Evolutionary conservation across 2,329 filamentous ascomycete species (phyloP).

Genomic region (Sclerotinia minor): DNA sequence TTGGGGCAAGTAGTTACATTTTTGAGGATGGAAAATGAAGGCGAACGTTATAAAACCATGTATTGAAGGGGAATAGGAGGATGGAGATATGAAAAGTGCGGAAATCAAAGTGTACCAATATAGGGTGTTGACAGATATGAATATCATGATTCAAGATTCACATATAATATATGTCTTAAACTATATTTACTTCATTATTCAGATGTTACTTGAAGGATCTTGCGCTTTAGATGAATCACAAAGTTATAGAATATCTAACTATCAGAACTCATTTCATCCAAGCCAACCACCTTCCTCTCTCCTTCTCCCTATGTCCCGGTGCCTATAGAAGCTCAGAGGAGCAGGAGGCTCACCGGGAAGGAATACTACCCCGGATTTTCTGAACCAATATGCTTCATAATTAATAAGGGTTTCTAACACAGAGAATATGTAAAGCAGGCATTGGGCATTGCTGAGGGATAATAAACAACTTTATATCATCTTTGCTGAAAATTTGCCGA

Average conservation of each 20-base stretch:
- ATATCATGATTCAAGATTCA: constrained; percentile 6
- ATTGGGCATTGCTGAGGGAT: neutral
- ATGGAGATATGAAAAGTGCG: constrained; percentile 3
- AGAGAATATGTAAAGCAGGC: too few relatives aligned
- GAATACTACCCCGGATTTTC: neutral
- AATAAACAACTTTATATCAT: too few relatives aligned
- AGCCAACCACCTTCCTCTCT: neutral
- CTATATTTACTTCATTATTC: neutral
- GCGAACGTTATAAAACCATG: constrained; percentile 12
- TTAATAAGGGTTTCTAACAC: neutral
- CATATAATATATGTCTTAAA: neutral
- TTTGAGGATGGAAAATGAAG: constrained; percentile 1
- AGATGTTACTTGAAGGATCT: neutral
- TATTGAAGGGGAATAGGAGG: constrained; percentile 9
- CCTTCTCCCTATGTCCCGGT: neutral
- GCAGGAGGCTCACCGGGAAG: neutral
- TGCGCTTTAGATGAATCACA: neutral
- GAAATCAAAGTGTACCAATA: constrained; percentile 8
- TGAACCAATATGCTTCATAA: neutral
- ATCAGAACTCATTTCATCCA: neutral
- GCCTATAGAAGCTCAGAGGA: too few relatives aligned
- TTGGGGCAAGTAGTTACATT: constrained; percentile 15
- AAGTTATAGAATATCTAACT: neutral
- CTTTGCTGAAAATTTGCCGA: too few relatives aligned
- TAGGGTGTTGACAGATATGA: constrained; percentile 8